phyloP scores from a whole-genome alignment of 495 filamentous ascomycete genomes.

The Xylona heveae region DNA sequence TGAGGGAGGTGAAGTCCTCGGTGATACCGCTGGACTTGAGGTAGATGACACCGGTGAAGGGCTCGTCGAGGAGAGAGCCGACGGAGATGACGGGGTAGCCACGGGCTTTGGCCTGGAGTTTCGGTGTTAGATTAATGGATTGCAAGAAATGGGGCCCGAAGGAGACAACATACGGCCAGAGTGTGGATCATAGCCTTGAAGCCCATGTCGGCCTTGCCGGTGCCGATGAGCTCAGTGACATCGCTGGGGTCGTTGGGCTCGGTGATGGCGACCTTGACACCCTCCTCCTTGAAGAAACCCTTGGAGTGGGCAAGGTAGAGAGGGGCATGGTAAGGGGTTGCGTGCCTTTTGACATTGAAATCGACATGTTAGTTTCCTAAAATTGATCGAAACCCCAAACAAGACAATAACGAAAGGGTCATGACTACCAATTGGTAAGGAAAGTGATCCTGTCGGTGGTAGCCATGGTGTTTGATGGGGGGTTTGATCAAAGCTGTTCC shows the following conservation, averaged over 20 bases:
- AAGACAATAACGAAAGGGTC: too few species aligned
- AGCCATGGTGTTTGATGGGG: too few species aligned
- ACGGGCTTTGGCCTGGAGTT: conserved; percentile 37
- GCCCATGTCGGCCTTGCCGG: conserved; percentile 46
- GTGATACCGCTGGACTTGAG: conserved; percentile 49
- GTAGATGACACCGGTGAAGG: conserved; percentile 52
- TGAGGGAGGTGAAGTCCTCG: conserved; percentile 35
- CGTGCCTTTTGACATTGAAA: conserved; percentile 30
- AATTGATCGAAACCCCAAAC: too few species aligned
- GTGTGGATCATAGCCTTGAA: conserved; percentile 66
- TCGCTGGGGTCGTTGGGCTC: conserved; percentile 51
- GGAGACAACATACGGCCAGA: conserved; percentile 27
- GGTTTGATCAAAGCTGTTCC: too few species aligned
- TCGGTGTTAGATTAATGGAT: too few species aligned
- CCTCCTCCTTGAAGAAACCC: conserved; percentile 48
- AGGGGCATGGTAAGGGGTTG: conserved; percentile 52
- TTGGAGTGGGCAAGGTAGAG: conserved; percentile 48
- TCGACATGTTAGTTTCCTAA: too few species aligned
- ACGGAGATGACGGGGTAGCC: conserved; percentile 46
- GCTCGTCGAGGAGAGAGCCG: conserved; percentile 46
- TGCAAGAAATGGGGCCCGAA: too few species aligned
- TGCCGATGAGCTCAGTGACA: conserved; percentile 55
- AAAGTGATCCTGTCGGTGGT: conserved; percentile 58
- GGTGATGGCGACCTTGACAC: conserved; percentile 45
- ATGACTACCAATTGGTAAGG: conserved; percentile 49